Base-by-base conservation (phyloP, 2,329 filamentous ascomycete genomes). In the Phialophora tarda region DNA sequence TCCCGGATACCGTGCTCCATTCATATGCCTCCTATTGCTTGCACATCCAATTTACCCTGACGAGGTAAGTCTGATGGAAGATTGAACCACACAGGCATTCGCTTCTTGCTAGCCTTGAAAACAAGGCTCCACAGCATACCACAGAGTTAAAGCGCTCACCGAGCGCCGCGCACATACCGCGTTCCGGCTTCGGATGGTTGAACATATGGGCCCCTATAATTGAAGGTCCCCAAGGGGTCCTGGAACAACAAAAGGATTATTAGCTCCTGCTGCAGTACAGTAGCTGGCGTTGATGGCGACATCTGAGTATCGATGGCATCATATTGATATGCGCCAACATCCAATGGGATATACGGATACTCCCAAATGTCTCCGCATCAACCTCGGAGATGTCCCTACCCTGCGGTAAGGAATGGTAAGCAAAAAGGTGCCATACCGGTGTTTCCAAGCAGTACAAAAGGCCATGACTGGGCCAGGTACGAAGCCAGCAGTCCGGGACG, bases 371-470 rank as follows among this genome's bases (percentile, higher is more conserved):
- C 60, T 62, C 60, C 60, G 60, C 60, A 62, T 48, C 51, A n/a
- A 34, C 17, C 21, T 56, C 60, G 50, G 60, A 62, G 60, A 56
- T 55, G 58, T 41, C 50, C 60, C 50, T 56, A 34, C 53, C 51
- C 21, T 44, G 48, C 21, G 7, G 41, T 17, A 2, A 50, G 24
- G 30, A 59, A 32, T 51, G 48, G 59, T 54, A 44, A 21, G 28
- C 30, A 44, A 60, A 26, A 50, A 7, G 59, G 21, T 14, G 17
- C 28, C 12, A 23, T 53, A 54, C 48, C 59, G 28, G 26, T 41
- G 48, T 12, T 61, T 61, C 30, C 32, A 41, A 38, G 11, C n/a
- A 38, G 23, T 54, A 61, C 30, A 61, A 53, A 61, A 30, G 32
- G 32, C 11, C 32, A 23, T 44, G 32, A n/a, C 30, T 14, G 14